Percentiles rank a stretch among this genome's conserved stretches.
Evolutionary conservation across 257 asterid species (phyloP).

Genomic region (Osmanthus fragrans): DNA sequence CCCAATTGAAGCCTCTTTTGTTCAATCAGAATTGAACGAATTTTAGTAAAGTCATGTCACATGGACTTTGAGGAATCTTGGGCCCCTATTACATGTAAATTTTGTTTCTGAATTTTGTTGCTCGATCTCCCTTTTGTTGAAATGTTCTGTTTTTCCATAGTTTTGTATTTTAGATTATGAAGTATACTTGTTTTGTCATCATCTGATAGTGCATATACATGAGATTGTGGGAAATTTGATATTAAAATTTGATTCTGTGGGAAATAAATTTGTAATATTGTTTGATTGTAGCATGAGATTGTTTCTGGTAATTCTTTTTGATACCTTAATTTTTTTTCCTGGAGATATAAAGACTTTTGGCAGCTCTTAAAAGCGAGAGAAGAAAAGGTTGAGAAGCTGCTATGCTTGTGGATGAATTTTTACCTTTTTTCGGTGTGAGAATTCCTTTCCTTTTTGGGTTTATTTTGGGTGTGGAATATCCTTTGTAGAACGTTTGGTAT

Average conservation of each 20-base stretch:
- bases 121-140: constrained; percentile 47
- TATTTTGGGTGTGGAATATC: constrained; percentile 50
- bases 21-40: constrained; percentile 33
- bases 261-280: constrained; percentile 11
- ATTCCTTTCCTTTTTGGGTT: constrained; percentile 20
- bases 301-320: constrained; percentile 14
- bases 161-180: constrained; percentile 33
- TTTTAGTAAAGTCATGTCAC: constrained; percentile 28
- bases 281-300: constrained; percentile 24
- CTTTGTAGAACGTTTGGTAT: constrained; percentile 45
- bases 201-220: neutral
- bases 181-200: constrained; percentile 42
- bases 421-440: constrained; percentile 22
- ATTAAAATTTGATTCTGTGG: constrained; percentile 26
- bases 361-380: neutral
- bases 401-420: constrained; percentile 22
- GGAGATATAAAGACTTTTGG: neutral
- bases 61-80: constrained; percentile 57
- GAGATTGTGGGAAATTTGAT: no score
- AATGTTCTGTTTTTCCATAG: constrained; percentile 27
- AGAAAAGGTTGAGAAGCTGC: neutral
- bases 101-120: constrained; percentile 24
- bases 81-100: constrained; percentile 36
- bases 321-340: constrained; percentile 3
- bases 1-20: constrained; percentile 34